These are phyloP conservation scores for Daucus carota DNA, from an alignment of 129 eudicot species.

Conservation along the genomic window DH1_v3.0 NC_030383.2:15135501-15136000, in stretches of 20 bases:
- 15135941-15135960: constrained; percentile 4
- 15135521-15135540: no score
- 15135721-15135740: not conserved
- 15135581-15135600: no score
- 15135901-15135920: not conserved
- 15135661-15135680: not conserved
- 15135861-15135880: not conserved
- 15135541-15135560: no score
- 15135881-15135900: not conserved
- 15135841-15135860: not conserved
- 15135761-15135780: no score
- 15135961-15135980: constrained; percentile 26
- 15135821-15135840: not conserved
- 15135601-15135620: not conserved
- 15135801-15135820: not conserved
- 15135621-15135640: not conserved
- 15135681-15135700: not conserved
- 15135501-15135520: no score
- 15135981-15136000: constrained; percentile 32
- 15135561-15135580: no score
- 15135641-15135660: not conserved
- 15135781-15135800: not conserved
- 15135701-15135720: not conserved
- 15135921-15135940: constrained; percentile 4
- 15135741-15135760: not conserved